Evolutionary conservation across 192 early-diverging fungal species (phyloP), one percentile per base, ranked within the genome.

Genomic region (Umbelopsis vinacea): DNA sequence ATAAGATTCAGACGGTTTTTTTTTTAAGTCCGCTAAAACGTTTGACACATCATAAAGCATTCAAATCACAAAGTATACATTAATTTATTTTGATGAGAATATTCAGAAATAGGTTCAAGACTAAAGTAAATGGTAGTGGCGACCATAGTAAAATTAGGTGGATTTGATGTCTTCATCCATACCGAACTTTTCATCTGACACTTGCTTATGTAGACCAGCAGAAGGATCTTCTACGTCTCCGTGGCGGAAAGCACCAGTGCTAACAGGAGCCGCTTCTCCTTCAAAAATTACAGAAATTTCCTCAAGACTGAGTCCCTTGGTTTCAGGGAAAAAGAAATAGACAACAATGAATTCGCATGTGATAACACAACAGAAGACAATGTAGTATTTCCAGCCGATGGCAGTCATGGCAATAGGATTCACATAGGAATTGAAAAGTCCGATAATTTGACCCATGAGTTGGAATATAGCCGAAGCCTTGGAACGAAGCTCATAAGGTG

Each of bases 251-350:
- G 33, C 54, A 63, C 11, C 26, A 38, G 10, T 17, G 2, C 57
- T 33, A 63, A 63, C 8, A 37, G 33, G 35, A n/a, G 57, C 57
- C 15, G 23, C 57, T 6, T 11, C 10, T 63, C 33, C 57, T 14
- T 63, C 71, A 67, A 81, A 81, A 26, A 81, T 14, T 19, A 81
- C 38, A 45, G 74, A 77, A 35, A 92, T 75, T 63, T 91, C 84
- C 50, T 93, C 90, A 14, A 92, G 80, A 19, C 88, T 90, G 66
- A 89, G 81, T 60, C 93, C 92, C 76, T 91, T 93, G 53, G 92
- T 95, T 83, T 96, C 95, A 6, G 93, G 93, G 19, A 95, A 86
- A 55, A 89, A 87, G 24, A 87, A 75, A 71, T 85, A 90, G 37
- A 87, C 81, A 23, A 68, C 67, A 22, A 68, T 19, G 24, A 68